Evolutionary conservation across 2,329 filamentous ascomycete species (phyloP).

Genomic region (Didymella glomerata): DNA sequence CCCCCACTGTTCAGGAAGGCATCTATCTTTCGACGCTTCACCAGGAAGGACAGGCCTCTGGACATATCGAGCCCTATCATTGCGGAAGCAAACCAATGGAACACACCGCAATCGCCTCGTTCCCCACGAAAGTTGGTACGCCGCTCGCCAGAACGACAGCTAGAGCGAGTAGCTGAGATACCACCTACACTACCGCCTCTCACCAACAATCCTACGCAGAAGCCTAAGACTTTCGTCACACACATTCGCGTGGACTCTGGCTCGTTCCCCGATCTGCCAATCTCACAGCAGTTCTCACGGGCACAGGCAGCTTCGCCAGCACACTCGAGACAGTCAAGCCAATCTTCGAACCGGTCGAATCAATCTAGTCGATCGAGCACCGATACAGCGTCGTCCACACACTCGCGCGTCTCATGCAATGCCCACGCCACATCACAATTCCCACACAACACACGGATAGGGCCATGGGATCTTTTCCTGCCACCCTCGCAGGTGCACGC

Average conservation of each 20-base stretch:
- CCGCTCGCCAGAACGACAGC: conserved; percentile 11
- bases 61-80: conserved; percentile 18
- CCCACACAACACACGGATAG: conserved; percentile 27
- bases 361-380: conserved; percentile 9
- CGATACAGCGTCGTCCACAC: conserved; percentile 12
- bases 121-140: conserved; percentile 19
- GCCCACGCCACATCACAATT: conserved; percentile 27
- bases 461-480: conserved; percentile 45
- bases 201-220: background rate
- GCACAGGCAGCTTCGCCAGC: background rate
- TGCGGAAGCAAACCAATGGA: conserved; percentile 1
- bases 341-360: conserved; percentile 16
- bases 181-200: conserved; percentile 2
- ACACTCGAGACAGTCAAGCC: background rate
- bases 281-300: conserved; percentile 11
- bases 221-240: background rate
- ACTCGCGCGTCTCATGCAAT: conserved; percentile 24
- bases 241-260: conserved; percentile 16
- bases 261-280: conserved; percentile 3
- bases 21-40: conserved; percentile 34
- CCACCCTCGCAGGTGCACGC: conserved; percentile 41
- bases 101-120: conserved; percentile 7
- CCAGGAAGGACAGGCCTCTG: conserved; percentile 17
- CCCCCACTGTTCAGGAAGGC: conserved; percentile 25
- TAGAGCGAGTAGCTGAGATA: background rate